A percentile compares a stretch with the other conserved stretches of the same genome.
phyloP scores from a whole-genome alignment of 164 flowering plant genomes.

The Platanus orientalis region DNA sequence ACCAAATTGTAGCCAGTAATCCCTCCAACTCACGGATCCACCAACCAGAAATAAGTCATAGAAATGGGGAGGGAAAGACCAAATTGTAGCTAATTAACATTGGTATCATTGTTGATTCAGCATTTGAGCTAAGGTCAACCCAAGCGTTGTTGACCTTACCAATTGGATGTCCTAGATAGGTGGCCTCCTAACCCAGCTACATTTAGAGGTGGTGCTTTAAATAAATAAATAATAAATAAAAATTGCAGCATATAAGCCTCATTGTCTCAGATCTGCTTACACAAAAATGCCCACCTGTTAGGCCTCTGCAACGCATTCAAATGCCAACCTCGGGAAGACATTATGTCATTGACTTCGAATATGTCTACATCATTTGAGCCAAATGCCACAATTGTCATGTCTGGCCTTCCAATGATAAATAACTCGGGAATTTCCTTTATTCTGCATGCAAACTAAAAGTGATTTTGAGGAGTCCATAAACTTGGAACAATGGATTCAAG shows the following conservation, averaged over 20 bases:
- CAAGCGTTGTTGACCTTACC: too few relatives aligned
- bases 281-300: slow-evolving; percentile 51
- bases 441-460: slow-evolving; percentile 29
- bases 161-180: too few relatives aligned
- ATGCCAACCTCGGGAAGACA: slow-evolving; percentile 96
- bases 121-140: too few relatives aligned
- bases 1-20: too few relatives aligned
- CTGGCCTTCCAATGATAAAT: slow-evolving; percentile 80
- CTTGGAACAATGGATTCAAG: slow-evolving; percentile 1
- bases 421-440: slow-evolving; percentile 72
- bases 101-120: too few relatives aligned
- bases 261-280: not conserved
- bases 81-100: too few relatives aligned
- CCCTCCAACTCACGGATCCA: too few relatives aligned
- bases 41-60: too few relatives aligned
- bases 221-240: too few relatives aligned
- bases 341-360: slow-evolving; percentile 84
- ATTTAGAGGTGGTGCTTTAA: too few relatives aligned
- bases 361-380: slow-evolving; percentile 78
- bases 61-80: too few relatives aligned
- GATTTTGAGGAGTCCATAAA: not conserved
- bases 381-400: slow-evolving; percentile 90
- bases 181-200: too few relatives aligned
- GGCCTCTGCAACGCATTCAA: slow-evolving; percentile 93
- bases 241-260: not conserved